A percentile compares a stretch with the other conserved stretches of the same genome.
Conservation (phyloP, 83 land plant genomes). For the Picea mariana region DNA sequence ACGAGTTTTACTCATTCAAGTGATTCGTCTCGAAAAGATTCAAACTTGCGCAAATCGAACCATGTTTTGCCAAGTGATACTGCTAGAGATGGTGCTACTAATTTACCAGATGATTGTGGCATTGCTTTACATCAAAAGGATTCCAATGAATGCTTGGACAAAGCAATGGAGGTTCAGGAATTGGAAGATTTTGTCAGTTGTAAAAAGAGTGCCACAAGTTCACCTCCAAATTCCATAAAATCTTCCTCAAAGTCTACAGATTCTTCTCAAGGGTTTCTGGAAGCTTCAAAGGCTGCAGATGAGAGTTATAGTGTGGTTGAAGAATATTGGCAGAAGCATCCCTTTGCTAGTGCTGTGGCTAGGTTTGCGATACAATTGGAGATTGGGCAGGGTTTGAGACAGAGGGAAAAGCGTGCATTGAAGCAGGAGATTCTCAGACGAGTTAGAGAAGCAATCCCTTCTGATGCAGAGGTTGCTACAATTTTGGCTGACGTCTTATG, state of each 20-base stretch:
- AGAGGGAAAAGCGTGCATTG: slow-evolving; percentile 41
- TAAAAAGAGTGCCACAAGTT: neutral
- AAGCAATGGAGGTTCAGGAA: neutral
- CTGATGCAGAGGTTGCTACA: slow-evolving; percentile 47
- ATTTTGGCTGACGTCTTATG: slow-evolving; percentile 50
- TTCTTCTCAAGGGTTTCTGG: neutral
- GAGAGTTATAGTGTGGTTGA: neutral
- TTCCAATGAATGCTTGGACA: neutral
- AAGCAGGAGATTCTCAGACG: slow-evolving; percentile 42
- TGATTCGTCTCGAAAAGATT: neutral
- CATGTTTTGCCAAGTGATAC: no score
- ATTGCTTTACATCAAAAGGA: slow-evolving; percentile 3
- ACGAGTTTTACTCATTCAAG: no score
- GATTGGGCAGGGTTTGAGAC: slow-evolving; percentile 55
- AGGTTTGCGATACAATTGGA: slow-evolving; percentile 52
- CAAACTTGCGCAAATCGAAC: neutral
- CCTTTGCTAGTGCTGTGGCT: slow-evolving; percentile 44
- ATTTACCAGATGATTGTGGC: no score
- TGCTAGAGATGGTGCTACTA: no score
- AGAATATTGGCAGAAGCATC: slow-evolving; percentile 22
- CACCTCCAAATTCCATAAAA: neutral
- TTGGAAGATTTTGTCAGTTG: neutral
- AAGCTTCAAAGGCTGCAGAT: neutral
- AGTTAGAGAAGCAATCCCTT: slow-evolving; percentile 37
- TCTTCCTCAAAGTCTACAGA: neutral